Base-by-base conservation (phyloP, 768 basidiomycete species). In the Boletus sp. region DNA sequence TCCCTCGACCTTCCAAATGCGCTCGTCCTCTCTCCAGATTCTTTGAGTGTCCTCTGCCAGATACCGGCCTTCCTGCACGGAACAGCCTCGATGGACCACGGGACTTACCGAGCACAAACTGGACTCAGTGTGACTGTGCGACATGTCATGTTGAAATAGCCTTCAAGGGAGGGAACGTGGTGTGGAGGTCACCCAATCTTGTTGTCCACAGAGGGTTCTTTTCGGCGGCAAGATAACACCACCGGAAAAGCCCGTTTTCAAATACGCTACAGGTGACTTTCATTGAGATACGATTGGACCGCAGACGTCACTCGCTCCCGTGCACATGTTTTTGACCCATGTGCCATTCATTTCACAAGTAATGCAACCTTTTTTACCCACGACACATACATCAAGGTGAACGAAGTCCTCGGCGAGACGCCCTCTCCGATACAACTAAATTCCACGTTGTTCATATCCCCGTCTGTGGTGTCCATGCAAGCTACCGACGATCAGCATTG, bases 121-220 rank as follows among this genome's bases (percentile, higher is more conserved):
- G 41, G 37, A n/a, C n/a, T n/a, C n/a, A n/a, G n/a, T n/a, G n/a
- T n/a, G n/a, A 32, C 46, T 40, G 50, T 17, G 50, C 45, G 28
- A 46, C 45, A 37, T 52, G 54, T 33, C 50, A 32, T 47, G 64
- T 44, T 61, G 58, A 65, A 70, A 63, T 63, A 66, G 60, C 66
- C 70, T 70, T 70, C 50, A 50, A 59, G 66, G 63, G 67, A 67
- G 57, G 64, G 62, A 72, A 70, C 68, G 69, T 70, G 71, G 59
- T 60, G 64, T 70, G 65, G 63, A 70, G 63, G 60, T 54, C 51
- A 56, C 47, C 61, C 56, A 53, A 60, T 59, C 46, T 49, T 32
- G 47, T 55, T 55, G 12, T 37, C 14, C 39, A n/a, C n/a, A 32
- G 54, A 41, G 51, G 47, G 49, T 56, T 35, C 37, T 29, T 52